Evolutionary conservation across 352 stramenopile genomes (phyloP).

Genomic region (Plasmopara halstedii): DNA sequence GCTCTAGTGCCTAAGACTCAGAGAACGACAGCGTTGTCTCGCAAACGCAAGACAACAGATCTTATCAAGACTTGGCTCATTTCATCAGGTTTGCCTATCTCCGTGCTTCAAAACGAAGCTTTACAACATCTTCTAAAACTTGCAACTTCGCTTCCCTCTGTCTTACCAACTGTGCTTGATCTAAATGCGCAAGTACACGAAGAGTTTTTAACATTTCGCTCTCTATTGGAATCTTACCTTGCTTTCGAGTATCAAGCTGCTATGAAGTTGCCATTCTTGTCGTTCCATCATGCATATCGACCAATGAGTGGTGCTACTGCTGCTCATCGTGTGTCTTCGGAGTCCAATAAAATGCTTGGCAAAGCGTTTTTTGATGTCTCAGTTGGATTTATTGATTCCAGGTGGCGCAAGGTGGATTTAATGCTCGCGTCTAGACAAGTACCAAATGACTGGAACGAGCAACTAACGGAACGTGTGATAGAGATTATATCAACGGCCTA

Average conservation of each 20-base stretch:
- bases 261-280: slow-evolving; percentile 17
- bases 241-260: slow-evolving; percentile 11
- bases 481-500: slow-evolving; percentile 15
- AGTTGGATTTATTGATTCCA: slow-evolving; percentile 23
- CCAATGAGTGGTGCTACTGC: background rate
- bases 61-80: slow-evolving; percentile 25
- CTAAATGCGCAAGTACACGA: slow-evolving; percentile 13
- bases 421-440: slow-evolving; percentile 17
- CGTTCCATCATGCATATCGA: slow-evolving; percentile 14
- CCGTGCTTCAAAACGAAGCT: slow-evolving; percentile 8
- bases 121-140: slow-evolving; percentile 17
- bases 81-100: slow-evolving; percentile 15
- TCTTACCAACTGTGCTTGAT: slow-evolving; percentile 3
- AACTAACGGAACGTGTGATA: slow-evolving; percentile 12
- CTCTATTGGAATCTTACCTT: slow-evolving; percentile 16
- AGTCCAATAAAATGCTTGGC: slow-evolving; percentile 1
- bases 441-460: slow-evolving; percentile 8
- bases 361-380: slow-evolving; percentile 14
- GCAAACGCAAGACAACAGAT: slow-evolving; percentile 12
- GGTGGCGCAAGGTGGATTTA: slow-evolving; percentile 25
- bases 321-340: slow-evolving; percentile 3
- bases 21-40: background rate
- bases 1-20: background rate
- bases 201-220: slow-evolving; percentile 20
- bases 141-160: background rate